Base-by-base conservation (phyloP, 2,329 filamentous ascomycete species). In the Claviceps digitariae region DNA sequence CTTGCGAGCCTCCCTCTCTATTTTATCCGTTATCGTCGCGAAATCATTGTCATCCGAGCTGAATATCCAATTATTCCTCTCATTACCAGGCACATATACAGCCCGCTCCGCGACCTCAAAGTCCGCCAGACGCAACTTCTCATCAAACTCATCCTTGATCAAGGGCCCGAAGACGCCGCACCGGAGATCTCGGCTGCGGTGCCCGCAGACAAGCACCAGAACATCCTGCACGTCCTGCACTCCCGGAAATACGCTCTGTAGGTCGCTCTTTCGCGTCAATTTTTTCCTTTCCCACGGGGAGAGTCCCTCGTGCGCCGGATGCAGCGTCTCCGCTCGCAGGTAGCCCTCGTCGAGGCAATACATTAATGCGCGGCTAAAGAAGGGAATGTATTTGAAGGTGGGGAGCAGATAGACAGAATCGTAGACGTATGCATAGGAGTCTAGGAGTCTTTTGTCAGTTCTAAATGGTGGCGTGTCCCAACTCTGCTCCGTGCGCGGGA, bases 151-250 rank as follows among this genome's bases (percentile, higher is more conserved):
- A 0, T 69, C 68, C 59, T 80, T 73, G 15, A 97, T 72, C 1
- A 88, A 69, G 0, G 90, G 89, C 0, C 88, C 90, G 57, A 91
- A 74, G 23, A 87, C 70, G 0, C 93, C 91, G 63, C 93, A 98
- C 51, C 93, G 78, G 61, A 75, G 72, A 64, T 98, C 93, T 12
- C 93, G 76, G 2, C 83, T 82, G 15, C 84, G 86, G 61, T 98
- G 93, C 0, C 90, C 89, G 64, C 93, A 98, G 45, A 96, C 84
- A 21, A 97, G 71, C 31, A 98, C 79, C n/a, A 87, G 61, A 4
- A 90, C 74, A 57, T 90, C 84, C 17, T 77, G 63, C 9, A 86
- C 77, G 54, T 82, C 77, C 12, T 77, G 70, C 5, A 87, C 82
- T 1, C 76, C 74, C 1, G 69, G 68, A 2, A 88, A 71, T 38